These are phyloP conservation scores for Stachybotrys elegans DNA, from an alignment of 2,329 filamentous ascomycete species.

Conservation along the genomic window DNA sequence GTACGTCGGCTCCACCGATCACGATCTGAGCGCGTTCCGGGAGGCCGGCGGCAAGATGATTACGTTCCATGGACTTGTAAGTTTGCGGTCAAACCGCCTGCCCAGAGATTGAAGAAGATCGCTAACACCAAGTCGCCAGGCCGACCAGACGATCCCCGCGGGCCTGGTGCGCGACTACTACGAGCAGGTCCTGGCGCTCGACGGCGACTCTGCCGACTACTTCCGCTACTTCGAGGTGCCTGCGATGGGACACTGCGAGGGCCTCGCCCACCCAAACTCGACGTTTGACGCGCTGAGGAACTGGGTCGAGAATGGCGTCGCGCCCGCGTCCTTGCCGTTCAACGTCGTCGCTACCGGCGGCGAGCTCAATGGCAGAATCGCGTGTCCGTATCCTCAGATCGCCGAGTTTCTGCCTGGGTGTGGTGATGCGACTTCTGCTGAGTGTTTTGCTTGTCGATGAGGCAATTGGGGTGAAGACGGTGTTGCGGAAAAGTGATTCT, in stretches of 20 bases:
- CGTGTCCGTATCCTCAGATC: background rate
- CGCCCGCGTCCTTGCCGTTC: background rate
- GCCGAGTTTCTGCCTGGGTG: background rate
- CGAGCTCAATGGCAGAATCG: background rate
- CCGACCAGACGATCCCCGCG: constrained; percentile 1
- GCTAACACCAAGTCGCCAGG: too few relatives aligned
- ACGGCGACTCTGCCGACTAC: background rate
- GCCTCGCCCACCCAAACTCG: background rate
- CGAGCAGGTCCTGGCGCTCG: background rate
- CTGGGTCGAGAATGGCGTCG: constrained; percentile 2
- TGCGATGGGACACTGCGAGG: constrained; percentile 1
- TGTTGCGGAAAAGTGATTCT: too few relatives aligned
- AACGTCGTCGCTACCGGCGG: background rate
- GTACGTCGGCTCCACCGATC: background rate
- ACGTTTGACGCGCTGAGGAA: background rate
- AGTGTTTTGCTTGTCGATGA: constrained; percentile 1
- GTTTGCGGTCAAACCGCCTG: too few relatives aligned
- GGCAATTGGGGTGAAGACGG: too few relatives aligned
- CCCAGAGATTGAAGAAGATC: background rate
- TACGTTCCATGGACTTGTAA: constrained; percentile 2
- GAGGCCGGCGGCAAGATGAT: constrained; percentile 2
- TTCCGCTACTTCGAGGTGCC: constrained; percentile 3
- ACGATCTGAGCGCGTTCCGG: constrained; percentile 1
- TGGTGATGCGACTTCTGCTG: background rate
- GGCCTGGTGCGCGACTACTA: background rate